phyloP scores from a whole-genome alignment of 2,329 filamentous ascomycete species.

The Gremmenia infestans region DNA sequence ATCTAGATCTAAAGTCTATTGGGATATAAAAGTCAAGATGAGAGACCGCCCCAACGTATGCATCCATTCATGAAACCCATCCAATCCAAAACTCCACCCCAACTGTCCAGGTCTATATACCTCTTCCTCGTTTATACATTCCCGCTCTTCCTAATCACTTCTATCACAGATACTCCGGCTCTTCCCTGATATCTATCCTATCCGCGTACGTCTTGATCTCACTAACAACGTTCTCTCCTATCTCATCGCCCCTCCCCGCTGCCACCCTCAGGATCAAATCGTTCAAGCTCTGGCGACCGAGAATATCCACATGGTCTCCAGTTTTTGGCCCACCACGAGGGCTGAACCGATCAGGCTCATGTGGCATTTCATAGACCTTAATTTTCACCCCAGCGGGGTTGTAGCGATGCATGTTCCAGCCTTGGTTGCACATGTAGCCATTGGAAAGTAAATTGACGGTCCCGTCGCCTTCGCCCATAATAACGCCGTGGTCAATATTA shows the following conservation, averaged over 20 bases:
- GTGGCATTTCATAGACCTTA: conserved; percentile 90
- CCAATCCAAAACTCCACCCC: not conserved
- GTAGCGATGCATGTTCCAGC: conserved; percentile 90
- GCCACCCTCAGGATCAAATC: conserved; percentile 85
- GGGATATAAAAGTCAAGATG: not conserved
- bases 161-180: conserved; percentile 21
- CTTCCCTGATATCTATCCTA: conserved; percentile 63
- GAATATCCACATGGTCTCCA: conserved; percentile 94
- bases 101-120: not conserved
- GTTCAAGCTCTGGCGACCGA: conserved; percentile 83
- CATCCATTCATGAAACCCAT: not conserved
- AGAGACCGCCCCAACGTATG: not conserved
- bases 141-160: not conserved
- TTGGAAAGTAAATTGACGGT: conserved; percentile 89
- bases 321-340: conserved; percentile 67
- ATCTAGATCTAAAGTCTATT: not conserved
- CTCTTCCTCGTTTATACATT: not conserved
- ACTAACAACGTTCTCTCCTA: conserved; percentile 72
- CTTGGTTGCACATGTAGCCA: conserved; percentile 95
- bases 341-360: conserved; percentile 89
- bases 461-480: conserved; percentile 92
- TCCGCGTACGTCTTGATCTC: conserved; percentile 79
- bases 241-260: conserved; percentile 74
- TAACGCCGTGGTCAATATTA: conserved; percentile 77
- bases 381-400: conserved; percentile 81